Evolutionary conservation across 2,329 filamentous ascomycete genomes (phyloP), one percentile per base, ranked within the genome.

Genomic region (Ascochyta viciae-villosae): DNA sequence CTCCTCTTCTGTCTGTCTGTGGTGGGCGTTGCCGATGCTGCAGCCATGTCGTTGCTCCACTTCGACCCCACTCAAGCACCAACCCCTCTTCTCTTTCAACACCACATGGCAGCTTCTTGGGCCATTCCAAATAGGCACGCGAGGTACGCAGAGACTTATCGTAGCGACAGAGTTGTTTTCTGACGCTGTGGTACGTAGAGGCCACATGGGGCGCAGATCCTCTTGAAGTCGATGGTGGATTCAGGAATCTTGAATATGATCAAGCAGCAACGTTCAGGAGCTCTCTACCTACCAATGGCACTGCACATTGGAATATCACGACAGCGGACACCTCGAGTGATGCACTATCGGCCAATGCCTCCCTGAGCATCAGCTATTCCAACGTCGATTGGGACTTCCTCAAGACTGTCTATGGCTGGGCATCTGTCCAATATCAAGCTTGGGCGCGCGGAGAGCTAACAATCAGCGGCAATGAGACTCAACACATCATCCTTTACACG

Each of bases 161-260:
- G 31, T 48, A 23, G 26, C 40, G 45, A 41, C 26, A 41, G 27
- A 43, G 4, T 48, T 3, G n/a, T 44, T 19, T 58, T 41, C 61
- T 73, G 41, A 68, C 52, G 33, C 16, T 37, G 46, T 23, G 1
- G 27, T 54, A 85, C 1, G 27, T 54, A 85, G 84, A 86, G 73
- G 82, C 82, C 22, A 74, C 81, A 24, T 87, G 84, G 84, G 83
- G 83, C 35, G 80, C 83, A 29, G 84, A 87, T 73, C 84, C 84
- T 34, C 74, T 86, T 37, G 83, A 85, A 60, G 72, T 70, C 50
- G 61, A 77, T 49, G 83, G 84, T 38, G 83, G 83, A 38, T 86
- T 86, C 64, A 76, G 73, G 51, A 71, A 70, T 33, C 70, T 85
- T 27, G 60, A 71, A 10, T 81, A 78, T 64, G 72, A 82, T 65